Percentiles rank a stretch among this genome's conserved stretches.
phyloP scores from a whole-genome alignment of 495 filamentous ascomycete genomes.

The Podospora conica region DNA sequence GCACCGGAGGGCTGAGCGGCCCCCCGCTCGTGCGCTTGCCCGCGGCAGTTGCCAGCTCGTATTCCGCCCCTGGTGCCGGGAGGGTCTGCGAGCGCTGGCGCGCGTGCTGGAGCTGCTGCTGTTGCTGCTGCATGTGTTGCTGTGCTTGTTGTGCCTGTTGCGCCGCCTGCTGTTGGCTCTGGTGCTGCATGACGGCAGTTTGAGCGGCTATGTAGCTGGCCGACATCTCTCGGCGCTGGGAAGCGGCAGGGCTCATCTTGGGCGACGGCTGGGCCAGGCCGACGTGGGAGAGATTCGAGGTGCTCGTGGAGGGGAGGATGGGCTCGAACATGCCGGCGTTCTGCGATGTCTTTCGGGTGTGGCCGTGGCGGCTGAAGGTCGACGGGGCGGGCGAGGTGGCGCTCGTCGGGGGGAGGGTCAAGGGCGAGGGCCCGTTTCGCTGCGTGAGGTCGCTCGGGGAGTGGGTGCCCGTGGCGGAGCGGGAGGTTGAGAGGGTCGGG shows the following conservation, averaged over 20 bases:
- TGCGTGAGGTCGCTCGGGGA: slow-evolving; percentile 24
- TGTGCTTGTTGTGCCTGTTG: slow-evolving; percentile 30
- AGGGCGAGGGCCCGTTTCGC: slow-evolving; percentile 36
- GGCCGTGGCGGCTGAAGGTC: slow-evolving; percentile 27
- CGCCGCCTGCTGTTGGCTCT: slow-evolving; percentile 52
- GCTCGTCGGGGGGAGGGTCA: slow-evolving; percentile 35
- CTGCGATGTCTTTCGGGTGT: slow-evolving; percentile 53
- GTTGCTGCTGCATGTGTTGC: slow-evolving; percentile 35
- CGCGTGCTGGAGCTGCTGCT: slow-evolving; percentile 39
- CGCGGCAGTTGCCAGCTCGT: slow-evolving; percentile 28
- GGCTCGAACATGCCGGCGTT: slow-evolving; percentile 90
- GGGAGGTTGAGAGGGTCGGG: slow-evolving; percentile 33
- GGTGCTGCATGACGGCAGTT: slow-evolving; percentile 59
- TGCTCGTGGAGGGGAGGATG: slow-evolving; percentile 62
- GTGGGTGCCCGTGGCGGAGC: slow-evolving; percentile 27
- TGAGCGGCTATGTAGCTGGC: slow-evolving; percentile 89
- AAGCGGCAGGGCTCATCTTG: slow-evolving; percentile 39
- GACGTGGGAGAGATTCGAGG: slow-evolving; percentile 48
- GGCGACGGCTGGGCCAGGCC: slow-evolving; percentile 32
- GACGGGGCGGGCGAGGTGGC: slow-evolving; percentile 26
- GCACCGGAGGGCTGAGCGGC: slow-evolving; percentile 50
- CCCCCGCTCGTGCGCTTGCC: slow-evolving; percentile 40
- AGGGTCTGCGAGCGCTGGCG: slow-evolving; percentile 70
- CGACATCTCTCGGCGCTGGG: slow-evolving; percentile 35
- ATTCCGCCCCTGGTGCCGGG: slow-evolving; percentile 38